Evolutionary conservation across 192 early-diverging fungal genomes (phyloP).

Genomic region (Coemansia sp.): DNA sequence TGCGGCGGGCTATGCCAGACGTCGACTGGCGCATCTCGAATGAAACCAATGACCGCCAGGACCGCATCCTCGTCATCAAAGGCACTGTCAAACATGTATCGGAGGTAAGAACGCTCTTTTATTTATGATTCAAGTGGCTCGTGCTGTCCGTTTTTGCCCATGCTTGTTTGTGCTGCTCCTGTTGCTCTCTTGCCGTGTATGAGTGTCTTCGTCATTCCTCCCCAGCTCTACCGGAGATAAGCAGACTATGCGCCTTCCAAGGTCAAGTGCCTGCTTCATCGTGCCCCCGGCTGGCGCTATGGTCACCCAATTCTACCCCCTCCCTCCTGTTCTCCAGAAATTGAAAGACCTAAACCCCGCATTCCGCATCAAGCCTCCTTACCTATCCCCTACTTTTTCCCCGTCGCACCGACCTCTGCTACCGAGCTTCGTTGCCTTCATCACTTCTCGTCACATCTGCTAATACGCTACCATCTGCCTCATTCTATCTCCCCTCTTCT

Average conservation of each 20-base stretch:
- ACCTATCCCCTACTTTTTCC: no score
- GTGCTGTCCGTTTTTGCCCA: background rate
- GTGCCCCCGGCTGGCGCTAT: background rate
- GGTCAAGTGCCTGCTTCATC: background rate
- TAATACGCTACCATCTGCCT: background rate
- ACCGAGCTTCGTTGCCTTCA: background rate
- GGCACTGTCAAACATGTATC: constrained; percentile 39
- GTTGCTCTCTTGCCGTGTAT: background rate
- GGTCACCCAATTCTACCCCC: background rate
- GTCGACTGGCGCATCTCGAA: constrained; percentile 56
- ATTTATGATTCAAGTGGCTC: background rate
- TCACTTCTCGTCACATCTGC: background rate
- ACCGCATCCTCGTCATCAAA: constrained; percentile 45
- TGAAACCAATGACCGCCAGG: constrained; percentile 51
- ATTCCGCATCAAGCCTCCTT: background rate
- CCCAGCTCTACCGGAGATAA: background rate
- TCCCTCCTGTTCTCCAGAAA: background rate
- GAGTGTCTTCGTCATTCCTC: background rate
- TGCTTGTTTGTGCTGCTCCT: background rate
- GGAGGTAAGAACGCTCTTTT: constrained; percentile 29
- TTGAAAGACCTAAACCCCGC: background rate
- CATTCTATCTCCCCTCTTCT: background rate
- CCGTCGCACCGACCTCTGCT: background rate
- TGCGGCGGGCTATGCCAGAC: constrained; percentile 27
- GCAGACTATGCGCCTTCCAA: background rate